phyloP scores from a whole-genome alignment of 148 eudicot genomes.

The Pharnaceum exiguum region DNA sequence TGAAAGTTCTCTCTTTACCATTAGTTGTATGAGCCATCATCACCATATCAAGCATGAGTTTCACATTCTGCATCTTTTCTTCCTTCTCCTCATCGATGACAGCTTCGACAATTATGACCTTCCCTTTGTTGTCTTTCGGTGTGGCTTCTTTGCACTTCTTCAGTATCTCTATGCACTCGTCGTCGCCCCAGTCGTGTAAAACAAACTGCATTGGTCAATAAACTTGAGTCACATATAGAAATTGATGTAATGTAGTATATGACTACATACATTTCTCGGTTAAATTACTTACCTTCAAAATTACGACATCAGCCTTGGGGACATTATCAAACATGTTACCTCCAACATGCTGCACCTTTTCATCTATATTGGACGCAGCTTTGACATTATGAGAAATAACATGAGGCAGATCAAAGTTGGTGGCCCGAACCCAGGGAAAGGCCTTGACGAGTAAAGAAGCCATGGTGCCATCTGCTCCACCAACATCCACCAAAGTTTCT shows the following conservation, averaged over 20 bases:
- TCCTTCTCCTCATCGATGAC: conserved; percentile 37
- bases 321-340: conserved; percentile 58
- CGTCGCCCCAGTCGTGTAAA: conserved; percentile 80
- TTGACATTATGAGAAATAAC: conserved; percentile 44
- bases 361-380: conserved; percentile 4
- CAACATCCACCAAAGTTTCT: conserved; percentile 56
- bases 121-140: conserved; percentile 43
- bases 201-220: conserved; percentile 34
- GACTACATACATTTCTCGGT: background rate
- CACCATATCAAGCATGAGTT: conserved; percentile 62
- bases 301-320: conserved; percentile 57
- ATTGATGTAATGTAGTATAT: too few relatives aligned
- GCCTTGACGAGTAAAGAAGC: conserved; percentile 37
- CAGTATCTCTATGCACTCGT: conserved; percentile 55
- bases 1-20: conserved; percentile 64
- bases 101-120: conserved; percentile 60
- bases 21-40: conserved; percentile 76
- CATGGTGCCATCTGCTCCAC: conserved; percentile 67
- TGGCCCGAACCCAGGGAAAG: conserved; percentile 48
- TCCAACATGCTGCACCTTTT: conserved; percentile 41
- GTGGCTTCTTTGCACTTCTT: conserved; percentile 54
- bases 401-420: conserved; percentile 69
- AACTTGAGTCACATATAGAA: too few relatives aligned
- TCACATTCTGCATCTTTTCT: conserved; percentile 34
- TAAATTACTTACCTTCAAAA: conserved; percentile 24